Conservation (phyloP, 2,329 filamentous ascomycete genomes). For the Lasiodiplodia theobromae region DNA sequence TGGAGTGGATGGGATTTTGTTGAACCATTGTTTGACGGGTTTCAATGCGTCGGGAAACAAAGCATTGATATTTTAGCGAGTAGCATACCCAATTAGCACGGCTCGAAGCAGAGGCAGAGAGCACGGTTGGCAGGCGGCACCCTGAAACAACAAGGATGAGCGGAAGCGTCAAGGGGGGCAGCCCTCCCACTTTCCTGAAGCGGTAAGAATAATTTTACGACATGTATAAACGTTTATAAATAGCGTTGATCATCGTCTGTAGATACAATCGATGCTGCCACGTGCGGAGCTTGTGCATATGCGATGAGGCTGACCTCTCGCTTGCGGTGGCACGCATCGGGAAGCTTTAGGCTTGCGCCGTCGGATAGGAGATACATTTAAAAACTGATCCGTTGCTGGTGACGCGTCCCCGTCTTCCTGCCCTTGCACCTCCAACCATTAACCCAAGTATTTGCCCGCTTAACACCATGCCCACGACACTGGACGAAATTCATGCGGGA, state of each 20-base stretch:
- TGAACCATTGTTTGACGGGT: neutral
- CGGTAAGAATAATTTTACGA: neutral
- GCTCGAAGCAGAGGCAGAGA: neutral
- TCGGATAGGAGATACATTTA: neutral
- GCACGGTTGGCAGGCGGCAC: conserved; percentile 8
- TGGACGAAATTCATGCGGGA: neutral
- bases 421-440: neutral
- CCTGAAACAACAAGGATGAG: conserved; percentile 10
- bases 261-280: neutral
- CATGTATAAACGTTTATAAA: neutral
- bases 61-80: conserved; percentile 1
- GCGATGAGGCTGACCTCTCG: neutral
- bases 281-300: conserved; percentile 1
- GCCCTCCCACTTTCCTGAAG: conserved; percentile 12
- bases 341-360: neutral
- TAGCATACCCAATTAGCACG: conserved; percentile 4
- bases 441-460: neutral
- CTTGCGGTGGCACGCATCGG: neutral
- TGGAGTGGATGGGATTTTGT: neutral
- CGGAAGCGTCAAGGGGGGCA: neutral
- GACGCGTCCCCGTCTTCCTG: neutral
- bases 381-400: neutral
- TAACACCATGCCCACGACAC: neutral
- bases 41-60: neutral
- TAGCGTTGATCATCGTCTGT: neutral